Evolutionary conservation across 371 early-diverging fungal genomes (phyloP), one percentile per base, ranked within the genome.

Genomic region (Syncephalastrum monosporum): DNA sequence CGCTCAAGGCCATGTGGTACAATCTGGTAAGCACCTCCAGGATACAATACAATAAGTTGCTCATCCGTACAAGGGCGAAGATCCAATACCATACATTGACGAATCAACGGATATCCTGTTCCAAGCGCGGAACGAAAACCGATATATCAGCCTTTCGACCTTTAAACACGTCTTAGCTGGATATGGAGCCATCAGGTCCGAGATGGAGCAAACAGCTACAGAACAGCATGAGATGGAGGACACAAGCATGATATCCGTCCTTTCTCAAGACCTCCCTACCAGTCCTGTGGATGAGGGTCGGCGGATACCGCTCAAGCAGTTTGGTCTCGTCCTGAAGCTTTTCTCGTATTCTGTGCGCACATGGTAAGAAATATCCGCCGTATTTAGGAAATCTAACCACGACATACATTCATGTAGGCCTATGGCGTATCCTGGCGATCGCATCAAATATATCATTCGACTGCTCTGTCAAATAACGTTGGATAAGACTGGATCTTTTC

Each of bases 291-390:
- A 33, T 33, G 38, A 33, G 2, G 38, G 38, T 33, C 38, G 38
- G n/a, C 50, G 55, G 16, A 49, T 76, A 25, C 70, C 76, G 8
- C 24, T 70, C 19, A 57, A 62, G 4, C 73, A 68, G 51, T 52
- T 72, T 19, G 66, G 71, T 0, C 64, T 59, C 54, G 55, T 67
- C 43, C 27, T 76, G 8, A 61, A 64, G 23, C 59, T 70, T 3
- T 72, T 76, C 25, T 61, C 69, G 15, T 65, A 57, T n/a, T 76
- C 76, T 0, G 44, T 76, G 4, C 55, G 69, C 21, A 53, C 64
- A 49, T 71, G 59, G 59, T 68, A 52, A 50, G 38, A 19, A 50
- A 25, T 24, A 14, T 2, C 25, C 24, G 25, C 25, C 50, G 3
- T 21, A 1, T n/a, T 19, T 6, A 5, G 7, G 50, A 23, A 6